Evolutionary conservation across 179 eudicot genomes (phyloP).

Genomic region (Sideroxylon spinosum): DNA sequence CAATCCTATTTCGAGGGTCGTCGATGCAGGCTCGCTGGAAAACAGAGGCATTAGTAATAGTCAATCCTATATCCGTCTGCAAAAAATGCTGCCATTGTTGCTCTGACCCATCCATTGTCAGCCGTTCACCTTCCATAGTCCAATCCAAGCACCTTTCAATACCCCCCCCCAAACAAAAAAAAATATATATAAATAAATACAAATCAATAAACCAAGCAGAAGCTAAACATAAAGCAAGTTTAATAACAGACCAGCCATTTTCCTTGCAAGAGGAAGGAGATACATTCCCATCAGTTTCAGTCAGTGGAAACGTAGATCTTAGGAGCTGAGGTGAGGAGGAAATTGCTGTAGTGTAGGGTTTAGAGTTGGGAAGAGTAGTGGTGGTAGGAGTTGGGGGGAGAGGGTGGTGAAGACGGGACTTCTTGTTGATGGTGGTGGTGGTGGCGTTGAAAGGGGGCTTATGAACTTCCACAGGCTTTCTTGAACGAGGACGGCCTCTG

Average conservation of each 20-base stretch:
- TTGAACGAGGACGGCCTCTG: conserved; percentile 94
- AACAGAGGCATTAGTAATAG: conserved; percentile 14
- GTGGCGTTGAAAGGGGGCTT: not conserved
- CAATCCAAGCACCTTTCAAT: conserved; percentile 32
- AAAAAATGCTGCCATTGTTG: conserved; percentile 41
- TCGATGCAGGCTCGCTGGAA: conserved; percentile 25
- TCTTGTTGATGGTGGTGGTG: conserved; percentile 20
- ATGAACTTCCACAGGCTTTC: conserved; percentile 95
- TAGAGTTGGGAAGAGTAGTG: not conserved
- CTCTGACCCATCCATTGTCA: conserved; percentile 16
- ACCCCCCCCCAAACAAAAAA: too few relatives aligned
- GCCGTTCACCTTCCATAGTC: conserved; percentile 16
- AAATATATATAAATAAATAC: too few relatives aligned
- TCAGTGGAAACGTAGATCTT: not conserved
- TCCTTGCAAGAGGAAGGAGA: too few relatives aligned
- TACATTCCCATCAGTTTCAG: too few relatives aligned
- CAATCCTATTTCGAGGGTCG: conserved; percentile 25
- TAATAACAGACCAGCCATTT: too few relatives aligned
- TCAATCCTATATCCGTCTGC: conserved; percentile 19
- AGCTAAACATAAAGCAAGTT: too few relatives aligned
- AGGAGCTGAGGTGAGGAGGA: conserved; percentile 1
- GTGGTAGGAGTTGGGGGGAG: not conserved
- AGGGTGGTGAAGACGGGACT: conserved; percentile 15
- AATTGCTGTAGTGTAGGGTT: too few relatives aligned
- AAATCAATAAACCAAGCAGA: conserved; percentile 9